Evolutionary conservation across 352 stramenopile species (phyloP), one percentile per base, ranked within the genome.

Genomic region (Phytophthora megakarya): DNA sequence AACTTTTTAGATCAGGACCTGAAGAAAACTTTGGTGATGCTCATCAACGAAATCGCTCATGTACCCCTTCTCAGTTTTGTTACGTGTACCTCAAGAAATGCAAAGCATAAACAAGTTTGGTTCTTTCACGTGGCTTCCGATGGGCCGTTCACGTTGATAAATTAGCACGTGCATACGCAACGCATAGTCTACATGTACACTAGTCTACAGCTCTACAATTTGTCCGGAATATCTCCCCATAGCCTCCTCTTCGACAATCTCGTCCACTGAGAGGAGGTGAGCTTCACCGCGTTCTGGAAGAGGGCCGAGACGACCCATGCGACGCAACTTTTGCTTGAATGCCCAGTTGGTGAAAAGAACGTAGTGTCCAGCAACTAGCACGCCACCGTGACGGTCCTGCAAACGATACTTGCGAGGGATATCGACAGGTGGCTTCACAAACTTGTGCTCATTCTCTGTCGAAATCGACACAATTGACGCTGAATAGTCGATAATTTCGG

Each of bases 301-400:
- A 9, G 69, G 47, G 3, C 26, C 25, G 1, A 77, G 59, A 26
- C 50, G 50, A 5, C 47, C 40, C 44, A 69, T 43, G 16, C 47
- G 52, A 18, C 50, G 28, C 46, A 75, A 33, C 38, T 70, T 43
- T 5, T 56, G 48, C 32, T 80, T 80, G 44, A 77, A 80, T 1
- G 61, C 72, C 60, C 54, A 61, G 21, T 73, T 63, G 0, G 72
- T 80, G 42, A 75, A 80, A 32, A 75, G 12, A 11, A 80, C 72
- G 26, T 49, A 32, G 6, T 64, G 13, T 28, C 68, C 72, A 30
- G 58, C 72, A 8, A 80, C 72, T 19, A 80, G 39, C 9, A 73
- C 47, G 21, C 72, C 72, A 8, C 72, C 72, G 2, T 63, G 39
- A 13, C 44, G 69, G 19, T 80, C 72, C 28, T 77, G 72, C 2